Base-by-base conservation (phyloP, 2,329 filamentous ascomycete species). In the Pseudocercospora ulei region DNA sequence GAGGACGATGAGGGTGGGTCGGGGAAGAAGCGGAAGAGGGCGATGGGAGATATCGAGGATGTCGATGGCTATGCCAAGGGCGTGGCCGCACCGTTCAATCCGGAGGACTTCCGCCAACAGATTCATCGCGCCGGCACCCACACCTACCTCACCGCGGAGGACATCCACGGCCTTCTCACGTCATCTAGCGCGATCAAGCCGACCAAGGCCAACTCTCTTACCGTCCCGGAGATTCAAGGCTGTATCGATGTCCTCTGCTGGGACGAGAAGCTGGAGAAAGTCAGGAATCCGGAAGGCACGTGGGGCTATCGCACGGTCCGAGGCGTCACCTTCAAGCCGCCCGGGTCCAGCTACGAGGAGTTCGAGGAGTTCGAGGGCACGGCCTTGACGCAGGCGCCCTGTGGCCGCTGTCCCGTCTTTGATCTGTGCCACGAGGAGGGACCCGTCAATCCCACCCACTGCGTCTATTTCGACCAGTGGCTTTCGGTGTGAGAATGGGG, bases 381-480 rank as follows among this genome's bases (percentile, higher is more conserved):
- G 52, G 82, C 82, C 3, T 76, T 88, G 50, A 92, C 83, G 1
- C 86, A 95, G 60, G 79, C 81, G 2, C 90, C 90, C 1, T 98
- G 90, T 61, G 87, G 88, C 1, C 72, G 77, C 39, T 98, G 90
- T 61, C 90, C 90, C 0, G 88, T 95, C 2, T 94, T 94, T 59
- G 81, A 90, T 41, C 71, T 96, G 1, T 98, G 90, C 59, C 81
- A 84, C 49, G 84, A 93, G 44, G 86, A 85, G 4, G 88, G 88
- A 0, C 84, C 86, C 0, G 85, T 98, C 13, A 92, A 80, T 54
- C 84, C 88, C 0, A 80, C 77, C 49, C 93, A 81, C 35, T 98
- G 90, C 62, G 80, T 85, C 38, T 98, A 98, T 58, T 95, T 93
- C 56, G 74, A 82, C 47, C 74, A 78, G 36, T 98, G 90, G 90